These are phyloP conservation scores for Thielaviopsis punctulata DNA, from an alignment of 2,329 filamentous ascomycete species.

Conservation along the genomic window DNA sequence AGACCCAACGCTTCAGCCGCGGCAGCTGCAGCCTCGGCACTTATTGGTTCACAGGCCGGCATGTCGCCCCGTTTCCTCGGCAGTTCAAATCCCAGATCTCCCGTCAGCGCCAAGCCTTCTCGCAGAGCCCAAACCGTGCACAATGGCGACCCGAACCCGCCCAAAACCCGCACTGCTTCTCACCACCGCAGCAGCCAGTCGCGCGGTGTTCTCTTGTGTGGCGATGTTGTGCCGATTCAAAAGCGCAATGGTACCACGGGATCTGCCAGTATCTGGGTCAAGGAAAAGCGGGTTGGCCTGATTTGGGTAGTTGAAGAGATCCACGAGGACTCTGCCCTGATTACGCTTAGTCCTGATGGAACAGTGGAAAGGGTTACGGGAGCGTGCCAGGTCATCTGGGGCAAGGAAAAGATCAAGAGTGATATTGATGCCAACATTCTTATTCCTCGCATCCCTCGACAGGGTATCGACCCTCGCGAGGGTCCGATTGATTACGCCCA, in stretches of 20 bases:
- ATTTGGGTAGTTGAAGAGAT: constrained; percentile 99
- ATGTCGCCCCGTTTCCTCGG: constrained; percentile 78
- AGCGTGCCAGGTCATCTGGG: constrained; percentile 77
- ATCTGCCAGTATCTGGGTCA: constrained; percentile 93
- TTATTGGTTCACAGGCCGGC: constrained; percentile 54
- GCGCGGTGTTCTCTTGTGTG: constrained; percentile 78
- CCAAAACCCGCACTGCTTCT: constrained; percentile 34
- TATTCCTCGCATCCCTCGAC: constrained; percentile 65
- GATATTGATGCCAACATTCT: constrained; percentile 64
- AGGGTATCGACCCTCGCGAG: constrained; percentile 50
- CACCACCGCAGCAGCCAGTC: constrained; percentile 62
- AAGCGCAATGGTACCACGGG: constrained; percentile 87
- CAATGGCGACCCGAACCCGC: constrained; percentile 35
- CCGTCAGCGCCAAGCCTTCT: constrained; percentile 15
- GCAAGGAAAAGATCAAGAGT: constrained; percentile 44
- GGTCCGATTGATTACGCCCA: constrained; percentile 65
- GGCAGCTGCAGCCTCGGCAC: constrained; percentile 26
- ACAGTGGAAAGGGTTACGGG: constrained; percentile 53
- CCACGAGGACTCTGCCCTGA: constrained; percentile 71
- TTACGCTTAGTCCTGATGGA: constrained; percentile 64
- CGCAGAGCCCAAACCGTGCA: constrained; percentile 49
- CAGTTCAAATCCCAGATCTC: constrained; percentile 50
- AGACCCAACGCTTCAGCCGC: constrained; percentile 20
- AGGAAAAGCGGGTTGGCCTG: constrained; percentile 82
- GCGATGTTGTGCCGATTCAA: constrained; percentile 94